A percentile compares a stretch with the other conserved stretches of the same genome.
phyloP scores from a whole-genome alignment of 768 basidiomycete species.

The Termitomyces sp. region DNA sequence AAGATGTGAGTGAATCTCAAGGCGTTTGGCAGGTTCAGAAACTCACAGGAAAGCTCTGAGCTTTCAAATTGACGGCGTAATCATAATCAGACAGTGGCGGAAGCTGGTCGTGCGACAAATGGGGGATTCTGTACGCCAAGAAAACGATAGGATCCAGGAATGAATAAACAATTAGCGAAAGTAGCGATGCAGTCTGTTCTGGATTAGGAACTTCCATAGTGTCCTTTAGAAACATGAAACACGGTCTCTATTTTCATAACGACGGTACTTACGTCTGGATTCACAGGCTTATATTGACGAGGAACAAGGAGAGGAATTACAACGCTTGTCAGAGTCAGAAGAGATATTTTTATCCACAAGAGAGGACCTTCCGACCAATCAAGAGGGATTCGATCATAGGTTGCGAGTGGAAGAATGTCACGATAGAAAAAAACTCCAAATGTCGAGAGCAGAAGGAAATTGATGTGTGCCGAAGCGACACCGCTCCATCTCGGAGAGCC shows the following conservation, averaged over 20 bases:
- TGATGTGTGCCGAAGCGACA: constrained; percentile 40
- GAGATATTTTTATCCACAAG: constrained; percentile 49
- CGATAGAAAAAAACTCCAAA: constrained; percentile 51
- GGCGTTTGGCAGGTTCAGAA: neutral
- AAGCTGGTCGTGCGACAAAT: constrained; percentile 47
- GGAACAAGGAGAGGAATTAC: constrained; percentile 53
- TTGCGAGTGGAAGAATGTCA: constrained; percentile 56
- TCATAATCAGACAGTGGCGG: constrained; percentile 68
- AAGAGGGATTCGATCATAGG: constrained; percentile 42
- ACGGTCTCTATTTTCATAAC: neutral
- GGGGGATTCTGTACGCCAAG: constrained; percentile 39
- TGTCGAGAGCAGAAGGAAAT: constrained; percentile 39
- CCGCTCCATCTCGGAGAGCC: constrained; percentile 31
- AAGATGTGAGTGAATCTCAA: neutral
- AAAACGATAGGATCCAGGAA: constrained; percentile 54
- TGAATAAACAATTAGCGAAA: constrained; percentile 39
- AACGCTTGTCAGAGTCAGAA: constrained; percentile 40
- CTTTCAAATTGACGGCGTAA: constrained; percentile 21
- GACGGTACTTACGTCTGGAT: constrained; percentile 32
- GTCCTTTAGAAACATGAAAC: constrained; percentile 19
- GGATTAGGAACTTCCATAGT: constrained; percentile 32
- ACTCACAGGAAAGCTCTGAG: constrained; percentile 25
- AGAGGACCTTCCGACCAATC: constrained; percentile 44
- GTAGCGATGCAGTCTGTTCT: constrained; percentile 46
- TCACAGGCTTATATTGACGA: constrained; percentile 51